These are phyloP conservation scores for Clonostachys sp. DNA, from an alignment of 2,329 filamentous ascomycete genomes.

Conservation along the genomic window DNA sequence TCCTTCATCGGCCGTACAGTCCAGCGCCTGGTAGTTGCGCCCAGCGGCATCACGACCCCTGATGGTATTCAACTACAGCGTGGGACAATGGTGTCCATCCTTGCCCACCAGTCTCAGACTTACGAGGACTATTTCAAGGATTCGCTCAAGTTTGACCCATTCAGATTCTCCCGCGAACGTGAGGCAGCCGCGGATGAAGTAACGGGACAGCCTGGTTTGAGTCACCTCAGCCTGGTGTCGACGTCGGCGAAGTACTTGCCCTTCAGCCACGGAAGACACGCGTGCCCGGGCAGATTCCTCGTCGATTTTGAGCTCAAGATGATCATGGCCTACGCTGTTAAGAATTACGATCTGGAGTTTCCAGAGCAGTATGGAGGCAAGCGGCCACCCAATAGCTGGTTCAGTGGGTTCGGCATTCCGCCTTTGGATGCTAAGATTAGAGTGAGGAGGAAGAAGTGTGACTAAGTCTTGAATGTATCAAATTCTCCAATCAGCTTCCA, in stretches of 20 bases:
- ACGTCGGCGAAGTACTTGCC: constrained; percentile 22
- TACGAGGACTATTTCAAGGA: constrained; percentile 14
- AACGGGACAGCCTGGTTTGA: too few relatives aligned
- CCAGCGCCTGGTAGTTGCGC: too few relatives aligned
- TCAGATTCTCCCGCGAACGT: constrained; percentile 23
- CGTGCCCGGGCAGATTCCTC: constrained; percentile 32
- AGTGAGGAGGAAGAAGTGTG: neutral
- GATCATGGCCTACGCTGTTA: constrained; percentile 21
- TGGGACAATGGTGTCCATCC: too few relatives aligned
- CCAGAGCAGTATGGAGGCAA: constrained; percentile 4
- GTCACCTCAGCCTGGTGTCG: constrained; percentile 10
- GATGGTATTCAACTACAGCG: too few relatives aligned
- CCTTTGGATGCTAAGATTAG: neutral
- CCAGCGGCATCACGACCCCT: too few relatives aligned
- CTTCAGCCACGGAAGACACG: constrained; percentile 30
- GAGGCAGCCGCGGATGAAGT: constrained; percentile 19
- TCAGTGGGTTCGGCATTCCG: constrained; percentile 4
- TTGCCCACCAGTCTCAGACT: too few relatives aligned
- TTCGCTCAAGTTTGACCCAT: constrained; percentile 30
- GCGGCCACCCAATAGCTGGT: constrained; percentile 6
- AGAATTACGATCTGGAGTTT: constrained; percentile 20
- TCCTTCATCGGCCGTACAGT: constrained; percentile 3
- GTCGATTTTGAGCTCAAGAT: constrained; percentile 30
- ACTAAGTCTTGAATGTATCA: too few relatives aligned
- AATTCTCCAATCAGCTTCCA: too few relatives aligned